Evolutionary conservation across 2,329 filamentous ascomycete species (phyloP), one percentile per base, ranked within the genome.

Genomic region (Monosporascus sp.): DNA sequence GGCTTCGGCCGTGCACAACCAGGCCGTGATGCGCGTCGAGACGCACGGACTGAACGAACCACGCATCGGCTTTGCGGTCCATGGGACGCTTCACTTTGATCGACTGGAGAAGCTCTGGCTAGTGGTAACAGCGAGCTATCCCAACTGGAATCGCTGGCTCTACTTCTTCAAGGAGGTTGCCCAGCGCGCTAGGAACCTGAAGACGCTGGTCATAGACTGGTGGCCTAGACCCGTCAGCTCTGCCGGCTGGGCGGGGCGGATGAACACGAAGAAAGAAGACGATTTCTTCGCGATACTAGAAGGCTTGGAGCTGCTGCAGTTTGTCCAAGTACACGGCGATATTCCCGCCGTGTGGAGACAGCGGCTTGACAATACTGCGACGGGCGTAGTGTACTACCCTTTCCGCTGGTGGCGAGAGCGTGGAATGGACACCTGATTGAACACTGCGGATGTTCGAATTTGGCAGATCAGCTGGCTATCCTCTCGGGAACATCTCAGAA

Each of bases 91-190:
- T n/a, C 59, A 59, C 11, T 60, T 64, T 22, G 59, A 61, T 7
- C 59, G 65, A 9, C 56, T 69, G 46, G 55, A 55, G 5, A 59
- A 59, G 50, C 60, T 69, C 7, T 60, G 55, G 44, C 52, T 69
- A 0, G 48, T 68, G 19, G 49, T 69, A 3, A 56, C 61, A 1
- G 61, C 61, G 26, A 65, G 67, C 40, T 54, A 67, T 26, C 58
- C 67, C 3, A 61, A 67, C 50, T 69, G 66, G 66, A 69, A 69
- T 44, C 52, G 54, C 2, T 69, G 67, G 67, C 47, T 69, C 6
- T 55, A 51, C 5, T 62, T 68, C 41, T 63, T 69, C n/a, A 52
- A 50, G 0, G 58, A 62, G 9, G 62, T 66, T 2, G 14, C 60
- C 16, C 22, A 41, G 22, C 57, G 54, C 2, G 47, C 61, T 2